Conservation (phyloP, 768 basidiomycete species). For the Asterophora parasitica region DNA sequence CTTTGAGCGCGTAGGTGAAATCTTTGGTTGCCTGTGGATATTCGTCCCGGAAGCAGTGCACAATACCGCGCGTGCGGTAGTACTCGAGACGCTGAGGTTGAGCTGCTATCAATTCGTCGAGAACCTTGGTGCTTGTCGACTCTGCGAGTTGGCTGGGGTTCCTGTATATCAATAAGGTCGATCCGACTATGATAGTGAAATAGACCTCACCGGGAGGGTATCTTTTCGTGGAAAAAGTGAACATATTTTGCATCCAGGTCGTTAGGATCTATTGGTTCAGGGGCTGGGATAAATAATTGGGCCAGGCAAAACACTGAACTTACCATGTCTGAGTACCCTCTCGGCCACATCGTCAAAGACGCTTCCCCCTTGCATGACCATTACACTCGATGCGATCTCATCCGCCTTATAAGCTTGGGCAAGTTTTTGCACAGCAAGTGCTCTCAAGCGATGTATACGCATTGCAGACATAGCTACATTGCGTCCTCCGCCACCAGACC, state of each 20-base stretch:
- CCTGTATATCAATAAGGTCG: slow-evolving; percentile 13
- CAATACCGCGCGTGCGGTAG: slow-evolving; percentile 85
- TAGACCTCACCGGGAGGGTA: slow-evolving; percentile 69
- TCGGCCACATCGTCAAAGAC: slow-evolving; percentile 93
- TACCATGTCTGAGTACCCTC: slow-evolving; percentile 65
- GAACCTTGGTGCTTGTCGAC: slow-evolving; percentile 69
- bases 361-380: slow-evolving; percentile 93
- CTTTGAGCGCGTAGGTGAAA: slow-evolving; percentile 76
- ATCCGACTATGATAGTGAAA: slow-evolving; percentile 1
- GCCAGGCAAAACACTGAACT: slow-evolving; percentile 10
- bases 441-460: slow-evolving; percentile 75
- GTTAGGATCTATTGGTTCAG: slow-evolving; percentile 51
- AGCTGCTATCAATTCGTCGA: slow-evolving; percentile 73
- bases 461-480: slow-evolving; percentile 82
- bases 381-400: slow-evolving; percentile 89
- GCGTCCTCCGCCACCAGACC: slow-evolving; percentile 53
- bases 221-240: slow-evolving; percentile 93
- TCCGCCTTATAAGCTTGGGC: slow-evolving; percentile 83
- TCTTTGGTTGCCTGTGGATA: slow-evolving; percentile 70
- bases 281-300: neutral
- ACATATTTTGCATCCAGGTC: slow-evolving; percentile 83
- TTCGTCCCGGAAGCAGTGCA: slow-evolving; percentile 85
- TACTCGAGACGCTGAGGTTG: slow-evolving; percentile 80
- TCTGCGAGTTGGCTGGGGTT: slow-evolving; percentile 73
- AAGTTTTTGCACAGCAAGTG: slow-evolving; percentile 81